Conservation (phyloP, 441 rosid genomes). For the Hypseocharis bilobata region DNA sequence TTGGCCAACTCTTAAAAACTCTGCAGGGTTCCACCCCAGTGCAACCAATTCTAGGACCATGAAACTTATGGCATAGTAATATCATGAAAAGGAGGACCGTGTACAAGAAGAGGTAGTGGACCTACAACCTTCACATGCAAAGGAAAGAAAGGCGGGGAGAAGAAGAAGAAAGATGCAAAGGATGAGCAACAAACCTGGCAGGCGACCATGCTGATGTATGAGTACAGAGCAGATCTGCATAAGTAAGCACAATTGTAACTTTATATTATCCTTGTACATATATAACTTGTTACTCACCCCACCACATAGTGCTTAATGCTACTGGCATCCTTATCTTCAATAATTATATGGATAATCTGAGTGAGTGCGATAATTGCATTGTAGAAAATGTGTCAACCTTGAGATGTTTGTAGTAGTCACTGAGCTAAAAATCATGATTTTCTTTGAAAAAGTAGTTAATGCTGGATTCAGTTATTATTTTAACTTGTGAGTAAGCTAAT, state of each 20-base stretch:
- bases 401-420: neutral
- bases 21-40: neutral
- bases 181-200: conserved; percentile 57
- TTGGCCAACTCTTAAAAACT: neutral
- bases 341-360: no score
- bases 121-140: neutral
- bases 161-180: conserved; percentile 8
- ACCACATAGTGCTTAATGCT: no score
- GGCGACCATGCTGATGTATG: conserved; percentile 66
- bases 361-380: neutral
- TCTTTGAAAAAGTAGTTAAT: neutral
- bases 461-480: neutral
- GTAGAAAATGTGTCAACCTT: neutral
- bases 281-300: conserved; percentile 7
- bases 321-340: no score
- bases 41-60: neutral
- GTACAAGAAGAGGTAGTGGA: neutral
- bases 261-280: conserved; percentile 12
- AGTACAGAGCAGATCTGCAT: conserved; percentile 63
- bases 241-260: conserved; percentile 26
- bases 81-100: conserved; percentile 1
- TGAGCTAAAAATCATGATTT: neutral
- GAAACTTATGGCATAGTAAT: neutral
- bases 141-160: neutral
- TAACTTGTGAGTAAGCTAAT: neutral